phyloP scores from a whole-genome alignment of 805 yeast species.

The Phaffomyces opuntiae region DNA sequence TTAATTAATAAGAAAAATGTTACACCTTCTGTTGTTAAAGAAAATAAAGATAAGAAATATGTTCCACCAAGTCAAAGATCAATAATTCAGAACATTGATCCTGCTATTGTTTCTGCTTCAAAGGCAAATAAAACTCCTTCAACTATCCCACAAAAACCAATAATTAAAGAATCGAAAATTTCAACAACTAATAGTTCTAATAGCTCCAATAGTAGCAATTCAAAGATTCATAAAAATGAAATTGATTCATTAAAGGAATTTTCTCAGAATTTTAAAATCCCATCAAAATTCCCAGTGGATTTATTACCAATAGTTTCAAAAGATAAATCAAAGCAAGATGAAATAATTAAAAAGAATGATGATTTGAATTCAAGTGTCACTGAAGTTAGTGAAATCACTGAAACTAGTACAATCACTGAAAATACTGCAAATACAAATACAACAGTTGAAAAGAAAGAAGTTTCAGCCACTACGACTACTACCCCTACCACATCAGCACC shows the following conservation, averaged over 20 bases:
- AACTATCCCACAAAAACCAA: conserved; percentile 24
- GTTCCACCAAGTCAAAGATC: conserved; percentile 54
- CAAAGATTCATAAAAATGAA: conserved; percentile 43
- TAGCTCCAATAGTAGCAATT: too few species aligned
- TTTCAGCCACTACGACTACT: not conserved
- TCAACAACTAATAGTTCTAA: too few species aligned
- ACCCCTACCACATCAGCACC: conserved; percentile 6
- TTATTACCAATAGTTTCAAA: conserved; percentile 64
- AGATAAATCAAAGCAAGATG: conserved; percentile 59
- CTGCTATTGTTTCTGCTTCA: conserved; percentile 57
- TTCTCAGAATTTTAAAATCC: conserved; percentile 74
- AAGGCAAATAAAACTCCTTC: conserved; percentile 11
- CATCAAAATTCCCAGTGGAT: conserved; percentile 42
- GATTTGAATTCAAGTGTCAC: not conserved
- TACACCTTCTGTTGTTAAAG: conserved; percentile 35
- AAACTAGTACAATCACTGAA: not conserved
- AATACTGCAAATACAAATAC: not conserved
- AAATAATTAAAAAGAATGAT: conserved; percentile 34
- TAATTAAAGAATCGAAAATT: conserved; percentile 2
- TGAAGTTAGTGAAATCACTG: too few species aligned
- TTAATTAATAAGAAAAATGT: conserved; percentile 27
- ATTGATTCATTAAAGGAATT: conserved; percentile 69
- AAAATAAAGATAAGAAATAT: conserved; percentile 29
- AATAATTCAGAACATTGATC: conserved; percentile 41
- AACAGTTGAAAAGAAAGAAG: not conserved